Evolutionary conservation across 2,329 filamentous ascomycete species (phyloP).

Genomic region (Aspergillus sclerotialis): DNA sequence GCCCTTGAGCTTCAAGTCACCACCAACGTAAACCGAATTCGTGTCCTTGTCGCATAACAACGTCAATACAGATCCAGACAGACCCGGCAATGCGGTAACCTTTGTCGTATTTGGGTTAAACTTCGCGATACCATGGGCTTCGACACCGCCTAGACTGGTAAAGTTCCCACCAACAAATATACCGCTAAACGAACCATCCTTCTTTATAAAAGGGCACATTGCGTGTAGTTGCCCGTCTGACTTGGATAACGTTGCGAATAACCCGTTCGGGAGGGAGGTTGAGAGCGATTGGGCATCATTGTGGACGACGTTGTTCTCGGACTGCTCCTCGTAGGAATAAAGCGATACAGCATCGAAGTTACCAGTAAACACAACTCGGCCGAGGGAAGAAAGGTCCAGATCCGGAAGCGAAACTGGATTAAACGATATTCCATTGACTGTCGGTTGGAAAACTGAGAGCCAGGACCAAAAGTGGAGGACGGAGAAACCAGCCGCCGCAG

Average conservation of each 20-base stretch:
- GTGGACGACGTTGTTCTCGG: conserved; percentile 49
- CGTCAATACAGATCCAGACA: conserved; percentile 75
- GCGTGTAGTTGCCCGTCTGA: conserved; percentile 79
- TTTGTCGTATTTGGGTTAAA: conserved; percentile 67
- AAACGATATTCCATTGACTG: conserved; percentile 28
- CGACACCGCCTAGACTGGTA: conserved; percentile 71
- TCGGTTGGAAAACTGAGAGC: conserved; percentile 10
- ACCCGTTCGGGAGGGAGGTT: conserved; percentile 75
- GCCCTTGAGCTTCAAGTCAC: conserved; percentile 68
- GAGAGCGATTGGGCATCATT: conserved; percentile 80
- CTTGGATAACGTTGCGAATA: conserved; percentile 64
- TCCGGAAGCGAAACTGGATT: conserved; percentile 28
- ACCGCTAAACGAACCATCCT: conserved; percentile 61
- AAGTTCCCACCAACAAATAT: conserved; percentile 92
- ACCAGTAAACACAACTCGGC: conserved; percentile 76
- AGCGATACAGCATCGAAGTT: conserved; percentile 89
- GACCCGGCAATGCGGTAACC: conserved; percentile 68
- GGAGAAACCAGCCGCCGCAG: conserved; percentile 35
- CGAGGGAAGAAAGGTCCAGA: conserved; percentile 69
- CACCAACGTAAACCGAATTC: conserved; percentile 83
- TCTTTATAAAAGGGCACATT: conserved; percentile 72
- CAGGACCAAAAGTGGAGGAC: conserved; percentile 20
- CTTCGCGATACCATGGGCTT: conserved; percentile 72
- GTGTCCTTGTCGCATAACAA: conserved; percentile 73
- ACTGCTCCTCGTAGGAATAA: conserved; percentile 78